A percentile compares a stretch with the other conserved stretches of the same genome.
Evolutionary conservation across 495 filamentous ascomycete genomes (phyloP).

Genomic region (Elaphomyces granulatus): DNA sequence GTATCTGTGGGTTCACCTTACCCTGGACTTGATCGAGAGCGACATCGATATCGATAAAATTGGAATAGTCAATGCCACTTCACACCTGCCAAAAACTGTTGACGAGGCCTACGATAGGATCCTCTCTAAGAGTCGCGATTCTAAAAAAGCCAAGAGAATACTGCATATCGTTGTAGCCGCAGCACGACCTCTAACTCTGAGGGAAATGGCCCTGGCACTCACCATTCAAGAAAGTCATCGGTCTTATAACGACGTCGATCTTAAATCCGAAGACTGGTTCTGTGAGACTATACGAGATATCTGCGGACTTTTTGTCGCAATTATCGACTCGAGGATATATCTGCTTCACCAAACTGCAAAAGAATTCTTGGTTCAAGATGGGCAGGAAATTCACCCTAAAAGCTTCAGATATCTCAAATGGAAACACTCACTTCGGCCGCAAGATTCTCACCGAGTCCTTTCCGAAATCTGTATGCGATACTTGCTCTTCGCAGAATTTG

Average conservation of each 20-base stretch:
- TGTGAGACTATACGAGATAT: slow-evolving; percentile 15
- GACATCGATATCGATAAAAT: slow-evolving; percentile 8
- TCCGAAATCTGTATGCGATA: slow-evolving; percentile 21
- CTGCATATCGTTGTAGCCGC: slow-evolving; percentile 27
- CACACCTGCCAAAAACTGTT: slow-evolving; percentile 11
- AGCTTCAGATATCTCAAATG: slow-evolving; percentile 1
- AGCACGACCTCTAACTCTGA: slow-evolving; percentile 18
- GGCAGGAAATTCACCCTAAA: background rate
- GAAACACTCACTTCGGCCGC: slow-evolving; percentile 11
- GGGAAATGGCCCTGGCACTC: slow-evolving; percentile 27
- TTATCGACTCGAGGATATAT: slow-evolving; percentile 24
- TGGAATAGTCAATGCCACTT: slow-evolving; percentile 9
- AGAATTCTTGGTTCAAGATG: slow-evolving; percentile 14
- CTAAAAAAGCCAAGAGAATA: slow-evolving; percentile 10
- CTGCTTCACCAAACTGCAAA: slow-evolving; percentile 22
- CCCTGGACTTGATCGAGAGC: slow-evolving; percentile 14
- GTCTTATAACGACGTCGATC: slow-evolving; percentile 14
- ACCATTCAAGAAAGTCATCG: slow-evolving; percentile 11
- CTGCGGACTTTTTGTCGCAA: slow-evolving; percentile 27
- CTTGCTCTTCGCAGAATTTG: slow-evolving; percentile 6
- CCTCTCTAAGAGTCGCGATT: slow-evolving; percentile 15
- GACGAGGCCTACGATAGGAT: slow-evolving; percentile 17
- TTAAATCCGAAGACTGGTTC: slow-evolving; percentile 8
- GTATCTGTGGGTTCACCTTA: slow-evolving; percentile 26
- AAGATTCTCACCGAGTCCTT: slow-evolving; percentile 18